phyloP scores from a whole-genome alignment of 139 green algal species.

The Chlorella sp. region DNA sequence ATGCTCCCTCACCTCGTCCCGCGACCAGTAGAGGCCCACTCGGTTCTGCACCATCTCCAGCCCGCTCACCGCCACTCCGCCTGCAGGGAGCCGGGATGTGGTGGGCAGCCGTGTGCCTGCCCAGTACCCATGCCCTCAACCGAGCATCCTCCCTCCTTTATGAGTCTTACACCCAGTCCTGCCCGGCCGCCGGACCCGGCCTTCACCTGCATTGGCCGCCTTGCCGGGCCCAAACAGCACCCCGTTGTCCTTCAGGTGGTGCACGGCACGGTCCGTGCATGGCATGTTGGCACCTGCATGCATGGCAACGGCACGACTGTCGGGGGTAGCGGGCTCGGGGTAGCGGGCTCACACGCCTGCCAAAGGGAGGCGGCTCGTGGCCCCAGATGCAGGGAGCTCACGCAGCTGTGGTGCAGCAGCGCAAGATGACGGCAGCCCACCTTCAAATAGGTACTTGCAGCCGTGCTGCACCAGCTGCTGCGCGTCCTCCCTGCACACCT shows the following conservation, averaged over 20 bases:
- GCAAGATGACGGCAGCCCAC: no score
- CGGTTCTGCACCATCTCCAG: constrained; percentile 80
- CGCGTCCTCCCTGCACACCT: constrained; percentile 2
- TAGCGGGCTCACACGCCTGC: no score
- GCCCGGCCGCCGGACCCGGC: no score
- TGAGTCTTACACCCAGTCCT: no score
- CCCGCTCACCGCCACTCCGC: constrained; percentile 78
- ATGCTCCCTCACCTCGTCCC: constrained; percentile 7
- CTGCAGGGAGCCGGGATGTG: no score
- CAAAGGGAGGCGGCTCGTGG: no score
- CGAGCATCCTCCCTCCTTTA: no score
- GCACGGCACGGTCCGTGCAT: background rate
- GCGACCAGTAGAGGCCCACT: background rate
- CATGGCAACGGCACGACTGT: background rate
- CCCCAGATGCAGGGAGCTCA: no score
- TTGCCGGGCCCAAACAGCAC: constrained; percentile 5
- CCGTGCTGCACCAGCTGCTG: background rate
- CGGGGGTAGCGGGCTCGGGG: background rate
- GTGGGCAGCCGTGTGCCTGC: no score
- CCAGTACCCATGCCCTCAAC: no score
- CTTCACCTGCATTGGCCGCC: constrained; percentile 1
- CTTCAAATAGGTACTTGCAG: constrained; percentile 9
- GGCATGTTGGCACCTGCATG: constrained; percentile 25
- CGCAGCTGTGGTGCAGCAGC: no score
- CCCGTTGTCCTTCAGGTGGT: background rate